These are phyloP conservation scores for Arabidopsis arenosa DNA, from an alignment of 345 rosid species.

Conservation along the genomic window DNA sequence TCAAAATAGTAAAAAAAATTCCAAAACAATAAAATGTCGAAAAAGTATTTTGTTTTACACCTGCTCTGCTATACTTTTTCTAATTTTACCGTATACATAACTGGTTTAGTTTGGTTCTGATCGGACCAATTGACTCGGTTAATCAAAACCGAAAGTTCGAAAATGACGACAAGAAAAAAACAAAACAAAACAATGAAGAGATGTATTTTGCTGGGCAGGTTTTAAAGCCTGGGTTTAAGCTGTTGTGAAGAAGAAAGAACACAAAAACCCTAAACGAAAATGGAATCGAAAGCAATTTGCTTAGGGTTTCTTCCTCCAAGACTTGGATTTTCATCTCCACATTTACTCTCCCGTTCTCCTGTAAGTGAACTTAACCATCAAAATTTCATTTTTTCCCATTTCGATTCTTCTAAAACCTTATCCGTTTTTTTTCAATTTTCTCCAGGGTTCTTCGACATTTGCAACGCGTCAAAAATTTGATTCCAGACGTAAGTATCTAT, in stretches of 20 bases:
- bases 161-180: too few species aligned
- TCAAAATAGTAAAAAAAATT: too few species aligned
- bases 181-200: too few species aligned
- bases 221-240: too few species aligned
- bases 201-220: too few species aligned
- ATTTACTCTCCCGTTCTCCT: constrained; percentile 25
- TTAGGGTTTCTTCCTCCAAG: constrained; percentile 51
- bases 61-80: constrained; percentile 48
- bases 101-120: too few species aligned
- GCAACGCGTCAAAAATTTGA: constrained; percentile 30
- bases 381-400: not conserved
- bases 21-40: too few species aligned
- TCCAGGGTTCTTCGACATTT: constrained; percentile 48
- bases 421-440: constrained; percentile 32
- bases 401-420: constrained; percentile 29
- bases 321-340: constrained; percentile 36
- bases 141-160: too few species aligned
- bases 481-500: constrained; percentile 44
- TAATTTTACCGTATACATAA: too few species aligned
- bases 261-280: constrained; percentile 10
- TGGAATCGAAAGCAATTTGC: constrained; percentile 63
- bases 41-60: constrained; percentile 24
- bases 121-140: too few species aligned
- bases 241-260: too few species aligned
- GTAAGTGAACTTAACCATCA: constrained; percentile 46